Evolutionary conservation across 495 filamentous ascomycete species (phyloP), one percentile per base, ranked within the genome.

Genomic region (Neurospora sp.): DNA sequence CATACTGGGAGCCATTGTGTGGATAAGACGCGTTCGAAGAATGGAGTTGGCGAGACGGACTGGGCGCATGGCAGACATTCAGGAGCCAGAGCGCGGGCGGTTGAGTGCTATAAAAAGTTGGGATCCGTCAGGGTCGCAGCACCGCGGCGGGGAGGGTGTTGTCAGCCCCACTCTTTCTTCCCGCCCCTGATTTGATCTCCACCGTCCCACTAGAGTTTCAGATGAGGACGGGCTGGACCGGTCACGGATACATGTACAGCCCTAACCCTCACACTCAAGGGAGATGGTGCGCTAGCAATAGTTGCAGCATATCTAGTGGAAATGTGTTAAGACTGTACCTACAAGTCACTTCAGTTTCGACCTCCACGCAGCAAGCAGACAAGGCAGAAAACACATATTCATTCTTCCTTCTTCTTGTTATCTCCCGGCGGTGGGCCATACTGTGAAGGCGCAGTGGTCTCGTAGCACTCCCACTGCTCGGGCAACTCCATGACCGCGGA

Each of bases 1-100:
- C 78, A 46, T 79, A 86, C 84, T 78, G 37, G 83, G 78, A 76
- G 84, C 82, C 85, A 87, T 87, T 75, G 78, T 83, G 76, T 75
- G 70, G 39, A 53, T 48, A 20, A 68, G 75, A 42, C 68, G 70
- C 42, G 73, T 71, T 71, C 75, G 75, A 73, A 76, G 7, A 18
- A 66, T 66, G 12, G 53, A 66, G 53, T 66, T 66, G 59, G 46
- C 8, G 7, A 61, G n/a, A 61, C 37, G 71, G 20, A 9, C 16
- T 37, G 71, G 46, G 53, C 53, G 53, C 53, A 66, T 66, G 53
- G 27, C 53, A 14, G 53, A 66, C 53, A 66, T 66, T 66, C 53
- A 61, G 53, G 12, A 61, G 27, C 53, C 53, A 61, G 14, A 53
- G 5, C 53, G 53, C 53, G 53, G 53, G 44, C 18, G 12, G 27